phyloP scores from a whole-genome alignment of 2,329 filamentous ascomycete genomes.

The Orbilia ellipsospora region DNA sequence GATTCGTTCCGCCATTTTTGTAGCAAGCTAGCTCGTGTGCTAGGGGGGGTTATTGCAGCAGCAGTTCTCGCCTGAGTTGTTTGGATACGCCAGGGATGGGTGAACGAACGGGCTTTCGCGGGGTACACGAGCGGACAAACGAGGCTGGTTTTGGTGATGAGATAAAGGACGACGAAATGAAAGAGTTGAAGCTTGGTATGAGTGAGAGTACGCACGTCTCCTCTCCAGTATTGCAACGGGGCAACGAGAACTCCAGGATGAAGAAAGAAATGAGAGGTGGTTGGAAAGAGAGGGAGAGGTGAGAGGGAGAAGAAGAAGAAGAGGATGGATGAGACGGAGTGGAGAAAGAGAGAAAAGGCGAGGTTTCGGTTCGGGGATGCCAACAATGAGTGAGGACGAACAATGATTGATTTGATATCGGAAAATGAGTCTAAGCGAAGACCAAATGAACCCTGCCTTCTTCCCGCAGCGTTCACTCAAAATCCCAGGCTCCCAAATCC shows the following conservation, averaged over 20 bases:
- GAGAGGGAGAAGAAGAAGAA: not conserved
- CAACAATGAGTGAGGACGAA: not conserved
- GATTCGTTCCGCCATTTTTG: constrained; percentile 74
- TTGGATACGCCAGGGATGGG: constrained; percentile 10
- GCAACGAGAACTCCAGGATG: constrained; percentile 2
- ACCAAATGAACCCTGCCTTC: constrained; percentile 31
- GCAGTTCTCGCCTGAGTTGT: not conserved
- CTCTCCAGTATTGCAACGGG: not conserved
- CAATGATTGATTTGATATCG: constrained; percentile 2
- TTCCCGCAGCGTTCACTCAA: constrained; percentile 4
- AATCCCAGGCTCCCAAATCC: too few relatives aligned
- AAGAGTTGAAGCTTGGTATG: constrained; percentile 1
- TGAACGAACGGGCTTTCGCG: constrained; percentile 14
- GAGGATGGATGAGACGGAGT: constrained; percentile 6
- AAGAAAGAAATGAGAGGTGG: constrained; percentile 19
- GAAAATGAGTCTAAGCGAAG: constrained; percentile 48
- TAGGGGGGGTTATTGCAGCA: not conserved
- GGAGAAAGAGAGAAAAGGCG: constrained; percentile 23
- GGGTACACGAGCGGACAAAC: constrained; percentile 3
- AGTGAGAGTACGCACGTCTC: not conserved
- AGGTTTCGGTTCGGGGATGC: constrained; percentile 2
- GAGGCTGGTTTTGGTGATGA: constrained; percentile 21
- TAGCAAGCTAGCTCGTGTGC: not conserved
- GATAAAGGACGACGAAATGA: constrained; percentile 12
- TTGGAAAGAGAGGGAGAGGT: constrained; percentile 11